phyloP scores from a whole-genome alignment of 495 filamentous ascomycete species.

The Penicillium alfredii region DNA sequence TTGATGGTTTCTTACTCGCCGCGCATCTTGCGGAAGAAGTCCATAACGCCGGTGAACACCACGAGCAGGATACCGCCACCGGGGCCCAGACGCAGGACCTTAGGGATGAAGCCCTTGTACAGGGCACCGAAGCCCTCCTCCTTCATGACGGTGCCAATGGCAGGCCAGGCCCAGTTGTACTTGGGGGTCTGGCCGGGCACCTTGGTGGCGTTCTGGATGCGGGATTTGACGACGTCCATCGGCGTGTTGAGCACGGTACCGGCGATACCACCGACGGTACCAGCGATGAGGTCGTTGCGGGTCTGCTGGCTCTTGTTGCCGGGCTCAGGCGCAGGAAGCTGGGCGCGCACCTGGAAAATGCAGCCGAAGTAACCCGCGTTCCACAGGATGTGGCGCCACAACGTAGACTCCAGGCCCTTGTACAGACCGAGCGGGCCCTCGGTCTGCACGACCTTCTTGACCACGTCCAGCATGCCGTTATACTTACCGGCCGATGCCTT shows the following conservation, averaged over 20 bases:
- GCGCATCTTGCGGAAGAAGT: constrained; percentile 67
- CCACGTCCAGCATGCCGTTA: constrained; percentile 85
- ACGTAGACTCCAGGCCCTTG: constrained; percentile 90
- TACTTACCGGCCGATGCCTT: constrained; percentile 91
- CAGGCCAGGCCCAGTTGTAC: constrained; percentile 97
- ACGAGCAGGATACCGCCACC: constrained; percentile 90
- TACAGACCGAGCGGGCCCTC: constrained; percentile 89
- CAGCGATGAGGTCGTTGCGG: constrained; percentile 79
- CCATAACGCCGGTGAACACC: constrained; percentile 90
- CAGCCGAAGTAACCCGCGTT: constrained; percentile 97
- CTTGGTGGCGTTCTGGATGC: constrained; percentile 89
- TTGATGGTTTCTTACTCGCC: constrained; percentile 27
- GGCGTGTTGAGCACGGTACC: constrained; percentile 95
- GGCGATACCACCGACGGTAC: constrained; percentile 79
- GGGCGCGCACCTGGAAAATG: constrained; percentile 87
- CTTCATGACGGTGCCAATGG: constrained; percentile 74
- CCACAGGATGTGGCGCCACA: constrained; percentile 97
- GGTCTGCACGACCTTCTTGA: constrained; percentile 72
- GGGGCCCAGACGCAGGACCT: constrained; percentile 83
- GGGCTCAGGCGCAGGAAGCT: constrained; percentile 66
- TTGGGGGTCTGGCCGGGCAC: constrained; percentile 73
- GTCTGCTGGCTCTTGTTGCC: constrained; percentile 73
- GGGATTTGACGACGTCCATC: constrained; percentile 95
- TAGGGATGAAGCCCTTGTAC: constrained; percentile 97
- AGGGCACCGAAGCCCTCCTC: constrained; percentile 90